These are phyloP conservation scores for Selenicereus undatus DNA, from an alignment of 148 eudicot species.

Conservation along the genomic window DNA sequence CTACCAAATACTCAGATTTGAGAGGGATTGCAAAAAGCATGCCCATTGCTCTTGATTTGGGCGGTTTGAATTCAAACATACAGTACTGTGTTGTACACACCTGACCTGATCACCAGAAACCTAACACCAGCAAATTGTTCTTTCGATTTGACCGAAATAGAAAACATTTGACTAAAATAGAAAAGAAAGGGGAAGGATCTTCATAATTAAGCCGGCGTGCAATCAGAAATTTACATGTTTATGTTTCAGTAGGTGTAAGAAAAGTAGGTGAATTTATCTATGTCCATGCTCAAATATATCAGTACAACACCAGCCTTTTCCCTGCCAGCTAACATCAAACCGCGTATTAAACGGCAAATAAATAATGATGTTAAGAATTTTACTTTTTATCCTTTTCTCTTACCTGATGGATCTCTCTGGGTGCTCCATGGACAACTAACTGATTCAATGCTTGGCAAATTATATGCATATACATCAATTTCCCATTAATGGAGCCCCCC, in stretches of 20 bases:
- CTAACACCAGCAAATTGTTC: too few relatives aligned
- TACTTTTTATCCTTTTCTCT: not conserved
- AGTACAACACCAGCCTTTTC: not conserved
- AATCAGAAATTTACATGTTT: not conserved
- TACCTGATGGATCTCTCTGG: not conserved
- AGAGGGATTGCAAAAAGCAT: not conserved
- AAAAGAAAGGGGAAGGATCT: not conserved
- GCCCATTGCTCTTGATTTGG: not conserved
- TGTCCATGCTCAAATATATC: too few relatives aligned
- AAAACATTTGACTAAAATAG: too few relatives aligned
- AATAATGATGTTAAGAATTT: too few relatives aligned
- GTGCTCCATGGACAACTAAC: not conserved
- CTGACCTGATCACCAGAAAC: too few relatives aligned
- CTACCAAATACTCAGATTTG: too few relatives aligned
- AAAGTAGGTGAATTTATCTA: not conserved
- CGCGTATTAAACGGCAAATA: slow-evolving; percentile 18
- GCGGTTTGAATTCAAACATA: not conserved
- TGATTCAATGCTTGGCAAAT: not conserved
- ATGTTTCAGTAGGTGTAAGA: not conserved
- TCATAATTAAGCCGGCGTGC: not conserved
- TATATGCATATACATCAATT: not conserved
- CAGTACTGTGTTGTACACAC: not conserved
- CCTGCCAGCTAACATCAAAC: slow-evolving; percentile 15
- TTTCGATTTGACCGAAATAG: too few relatives aligned
- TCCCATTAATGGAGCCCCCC: not conserved